phyloP scores from a whole-genome alignment of 345 rosid genomes.

The Limnanthes douglasii region DNA sequence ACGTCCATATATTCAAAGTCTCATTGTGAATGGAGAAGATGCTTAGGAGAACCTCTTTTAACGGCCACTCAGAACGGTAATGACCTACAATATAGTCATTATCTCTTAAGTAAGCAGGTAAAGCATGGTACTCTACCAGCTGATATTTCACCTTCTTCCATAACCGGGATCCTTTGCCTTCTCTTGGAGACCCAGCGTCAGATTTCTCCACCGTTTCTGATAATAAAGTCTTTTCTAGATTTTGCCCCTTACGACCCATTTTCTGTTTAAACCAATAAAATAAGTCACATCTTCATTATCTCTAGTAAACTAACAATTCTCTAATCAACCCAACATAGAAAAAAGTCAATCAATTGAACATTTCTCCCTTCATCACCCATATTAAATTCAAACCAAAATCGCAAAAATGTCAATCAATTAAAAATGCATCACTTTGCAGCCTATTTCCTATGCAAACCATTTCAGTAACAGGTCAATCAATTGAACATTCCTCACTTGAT shows the following conservation, averaged over 20 bases:
- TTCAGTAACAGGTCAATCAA: slow-evolving; percentile 1
- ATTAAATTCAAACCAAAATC: background rate
- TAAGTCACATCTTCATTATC: too few species aligned
- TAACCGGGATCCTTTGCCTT: slow-evolving; percentile 59
- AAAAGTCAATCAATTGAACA: background rate
- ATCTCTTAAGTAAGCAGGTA: slow-evolving; percentile 77
- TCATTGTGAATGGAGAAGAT: slow-evolving; percentile 80
- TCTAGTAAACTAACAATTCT: background rate
- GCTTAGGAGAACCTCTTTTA: slow-evolving; percentile 76
- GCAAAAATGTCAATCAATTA: background rate
- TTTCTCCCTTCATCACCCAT: background rate
- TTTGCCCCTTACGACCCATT: slow-evolving; percentile 20
- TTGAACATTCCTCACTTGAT: background rate
- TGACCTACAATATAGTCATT: slow-evolving; percentile 79
- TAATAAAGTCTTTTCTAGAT: slow-evolving; percentile 11
- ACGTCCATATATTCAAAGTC: slow-evolving; percentile 97
- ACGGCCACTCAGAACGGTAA: slow-evolving; percentile 87
- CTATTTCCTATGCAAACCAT: slow-evolving; percentile 1
- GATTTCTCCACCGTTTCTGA: slow-evolving; percentile 30
- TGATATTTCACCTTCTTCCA: slow-evolving; percentile 91
- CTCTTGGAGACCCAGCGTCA: slow-evolving; percentile 14
- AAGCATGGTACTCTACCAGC: slow-evolving; percentile 75
- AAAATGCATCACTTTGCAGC: too few species aligned
- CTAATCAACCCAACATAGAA: slow-evolving; percentile 7
- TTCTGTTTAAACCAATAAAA: slow-evolving; percentile 9